Evolutionary conservation across 805 yeast genomes (phyloP), one percentile per base, ranked within the genome.

Genomic region (Metschnikowia cubensis): DNA sequence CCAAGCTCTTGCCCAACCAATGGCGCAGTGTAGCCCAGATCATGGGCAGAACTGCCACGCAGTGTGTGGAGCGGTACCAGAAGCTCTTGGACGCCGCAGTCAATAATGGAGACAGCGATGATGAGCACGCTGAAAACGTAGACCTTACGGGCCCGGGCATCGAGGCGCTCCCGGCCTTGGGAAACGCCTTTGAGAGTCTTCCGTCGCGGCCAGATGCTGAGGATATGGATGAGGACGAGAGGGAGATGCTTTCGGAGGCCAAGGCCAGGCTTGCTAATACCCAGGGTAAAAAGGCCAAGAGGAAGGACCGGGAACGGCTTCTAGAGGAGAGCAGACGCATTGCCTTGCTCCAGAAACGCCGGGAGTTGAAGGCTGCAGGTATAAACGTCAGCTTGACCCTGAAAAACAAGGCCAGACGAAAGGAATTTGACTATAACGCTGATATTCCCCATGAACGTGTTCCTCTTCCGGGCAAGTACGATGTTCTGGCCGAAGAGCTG

Each of bases 191-290:
- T 0, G 97, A 91, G 61, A 77, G 87, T 21, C 80, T 79, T 51
- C 89, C 89, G 2, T 92, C 97, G 0, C 75, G 80, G 52, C 96
- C 96, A 0, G 96, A 89, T 68, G 81, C 82, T 2, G 83, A 80
- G 13, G 87, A 84, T 25, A 71, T 89, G 75, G 91, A 84, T 50
- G 97, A 89, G 39, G 96, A 89, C 51, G 97, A 92, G 60, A 71
- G 79, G 50, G 97, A 92, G 64, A 89, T 91, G 97, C 67, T 91
- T 6, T 82, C 89, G n/a, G 99, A 94, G 63, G 99, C 99, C 0
- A 79, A 85, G 43, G 96, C 97, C 1, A 79, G 99, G 58, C 71
- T 92, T 55, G 88, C 96, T 11, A 91, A 89, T 59, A 90, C 97
- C 0, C 89, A 87, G 64, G 99, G 98, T 52, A 90, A 91, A 58